Base-by-base conservation (phyloP, 2,329 filamentous ascomycete species). In the Phaeosphaeria sp. region DNA sequence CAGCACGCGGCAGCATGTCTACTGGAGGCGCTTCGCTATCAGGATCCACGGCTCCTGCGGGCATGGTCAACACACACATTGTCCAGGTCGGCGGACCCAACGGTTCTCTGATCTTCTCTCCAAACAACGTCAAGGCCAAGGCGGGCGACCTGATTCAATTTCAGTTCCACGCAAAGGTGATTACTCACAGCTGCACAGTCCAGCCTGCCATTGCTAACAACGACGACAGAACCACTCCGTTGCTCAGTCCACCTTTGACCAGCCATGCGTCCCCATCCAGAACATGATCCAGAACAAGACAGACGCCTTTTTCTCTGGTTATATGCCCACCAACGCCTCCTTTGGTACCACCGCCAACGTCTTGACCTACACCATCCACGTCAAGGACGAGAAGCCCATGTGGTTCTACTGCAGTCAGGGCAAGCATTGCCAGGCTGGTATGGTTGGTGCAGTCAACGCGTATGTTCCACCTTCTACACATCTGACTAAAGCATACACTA, bases 381-480 rank as follows among this genome's bases (percentile, higher is more conserved):
- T 95, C 75, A 89, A 88, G 71, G 82, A 87, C 76, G 85, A 83
- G 46, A 89, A 84, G 54, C 91, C 91, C 27, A 82, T 93, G 64
- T 95, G 91, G 90, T 80, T 91, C 64, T 94, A 90, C 83, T 94
- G 91, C 79, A 87, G 87, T 27, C 89, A 92, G 76, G 87, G 75
- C 46, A 85, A 83, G 71, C 91, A 95, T 80, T 95, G 91, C 78
- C 85, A 92, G 76, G 79, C 74, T 48, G 90, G 90, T 60, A 93
- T 93, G 89, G 83, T 85, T 56, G 89, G 91, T 80, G 89, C 91
- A 30, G 88, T 93, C 73, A 93, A 93, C 77, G 86, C 89, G 88
- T 90, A 78, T 78, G 87, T 67, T 44, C 18, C 25, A 9, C 25
- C 43, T 17, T 11, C 18, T 9, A 49, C 22, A 18, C 2, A 18